A percentile compares a stretch with the other conserved stretches of the same genome.
Evolutionary conservation across 163 green algal genomes (phyloP).

Genomic region (Chlamydomonas reinhardtii): DNA sequence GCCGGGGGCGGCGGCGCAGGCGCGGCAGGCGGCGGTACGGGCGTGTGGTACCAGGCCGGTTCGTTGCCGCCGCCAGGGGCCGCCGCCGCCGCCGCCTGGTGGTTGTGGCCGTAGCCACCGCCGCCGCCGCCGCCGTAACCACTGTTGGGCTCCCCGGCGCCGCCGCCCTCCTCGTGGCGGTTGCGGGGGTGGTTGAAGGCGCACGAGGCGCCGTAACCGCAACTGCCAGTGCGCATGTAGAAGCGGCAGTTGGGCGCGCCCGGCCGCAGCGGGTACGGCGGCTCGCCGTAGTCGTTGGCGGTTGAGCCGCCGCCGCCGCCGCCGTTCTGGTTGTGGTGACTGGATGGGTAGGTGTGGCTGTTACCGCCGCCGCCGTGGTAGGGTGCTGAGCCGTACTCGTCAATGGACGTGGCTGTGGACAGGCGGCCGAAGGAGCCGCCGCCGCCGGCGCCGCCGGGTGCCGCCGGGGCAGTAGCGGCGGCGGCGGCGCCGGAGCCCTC

Average conservation of each 20-base stretch:
- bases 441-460: no score
- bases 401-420: background rate
- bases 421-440: background rate
- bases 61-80: no score
- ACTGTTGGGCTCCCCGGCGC: no score
- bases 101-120: background rate
- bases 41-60: no score
- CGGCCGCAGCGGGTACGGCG: slow-evolving; percentile 9
- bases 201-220: slow-evolving; percentile 18
- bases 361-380: no score
- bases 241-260: background rate
- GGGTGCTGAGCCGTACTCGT: background rate
- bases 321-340: background rate
- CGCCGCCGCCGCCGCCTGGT: no score
- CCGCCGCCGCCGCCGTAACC: background rate
- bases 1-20: no score
- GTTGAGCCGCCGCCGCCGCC: background rate
- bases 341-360: background rate
- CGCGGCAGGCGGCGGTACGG: no score
- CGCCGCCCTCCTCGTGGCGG: no score
- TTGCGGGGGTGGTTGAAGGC: background rate
- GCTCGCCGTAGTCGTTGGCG: no score
- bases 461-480: no score
- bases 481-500: background rate
- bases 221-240: slow-evolving; percentile 41